Percentiles rank a stretch among this genome's conserved stretches.
These are phyloP conservation scores for Citrus glauca DNA, from an alignment of 345 rosid genomes.

Conservation along the genomic window DNA sequence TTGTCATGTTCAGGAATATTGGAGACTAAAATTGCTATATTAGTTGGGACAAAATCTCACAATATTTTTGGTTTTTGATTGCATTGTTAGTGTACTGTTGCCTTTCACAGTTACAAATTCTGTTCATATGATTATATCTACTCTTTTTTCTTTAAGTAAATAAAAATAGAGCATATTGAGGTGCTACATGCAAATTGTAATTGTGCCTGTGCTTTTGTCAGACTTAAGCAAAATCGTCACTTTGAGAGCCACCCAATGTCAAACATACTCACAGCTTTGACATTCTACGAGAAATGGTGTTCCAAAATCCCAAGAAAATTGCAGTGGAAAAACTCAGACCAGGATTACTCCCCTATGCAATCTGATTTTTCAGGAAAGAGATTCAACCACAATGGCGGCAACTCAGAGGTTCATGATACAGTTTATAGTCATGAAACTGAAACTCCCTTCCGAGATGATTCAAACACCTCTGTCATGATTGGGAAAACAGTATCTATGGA, in stretches of 20 bases:
- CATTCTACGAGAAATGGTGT: slow-evolving; percentile 61
- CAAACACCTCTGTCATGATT: slow-evolving; percentile 70
- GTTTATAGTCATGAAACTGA: slow-evolving; percentile 28
- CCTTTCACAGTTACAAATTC: neutral
- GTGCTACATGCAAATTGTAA: neutral
- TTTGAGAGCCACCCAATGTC: slow-evolving; percentile 46
- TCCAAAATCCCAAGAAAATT: slow-evolving; percentile 37
- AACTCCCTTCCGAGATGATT: slow-evolving; percentile 28
- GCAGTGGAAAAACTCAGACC: slow-evolving; percentile 33
- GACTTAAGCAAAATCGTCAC: slow-evolving; percentile 51
- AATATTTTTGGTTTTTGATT: neutral
- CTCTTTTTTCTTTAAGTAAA: neutral
- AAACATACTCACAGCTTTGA: slow-evolving; percentile 54
- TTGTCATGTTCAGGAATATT: neutral
- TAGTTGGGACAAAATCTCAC: neutral
- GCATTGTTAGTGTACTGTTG: neutral
- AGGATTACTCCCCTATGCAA: slow-evolving; percentile 8
- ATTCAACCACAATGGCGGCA: slow-evolving; percentile 20
- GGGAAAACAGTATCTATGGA: slow-evolving; percentile 24
- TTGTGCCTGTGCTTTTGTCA: slow-evolving; percentile 28
- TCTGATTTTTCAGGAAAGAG: slow-evolving; percentile 32
- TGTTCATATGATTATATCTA: neutral
- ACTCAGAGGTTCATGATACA: slow-evolving; percentile 27
- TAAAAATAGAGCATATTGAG: neutral
- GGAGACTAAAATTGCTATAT: neutral